Conservation (phyloP, 371 early-diverging fungal species). For the Capillidium heterosporum region DNA sequence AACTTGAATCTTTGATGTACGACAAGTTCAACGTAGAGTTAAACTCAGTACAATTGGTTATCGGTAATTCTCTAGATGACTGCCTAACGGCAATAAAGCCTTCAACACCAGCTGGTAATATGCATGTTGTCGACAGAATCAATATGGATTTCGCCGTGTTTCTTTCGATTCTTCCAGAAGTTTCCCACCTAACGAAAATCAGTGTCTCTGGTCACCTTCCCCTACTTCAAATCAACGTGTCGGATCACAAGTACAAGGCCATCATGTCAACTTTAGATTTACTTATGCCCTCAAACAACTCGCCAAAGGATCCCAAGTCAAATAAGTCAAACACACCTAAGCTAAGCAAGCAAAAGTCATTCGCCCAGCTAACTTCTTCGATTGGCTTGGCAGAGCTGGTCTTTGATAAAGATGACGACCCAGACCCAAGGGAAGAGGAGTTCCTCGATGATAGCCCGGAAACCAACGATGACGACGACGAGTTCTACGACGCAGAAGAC, state of each 20-base stretch:
- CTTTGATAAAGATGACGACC: neutral
- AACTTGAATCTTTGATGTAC: constrained; percentile 67
- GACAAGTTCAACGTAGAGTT: constrained; percentile 74
- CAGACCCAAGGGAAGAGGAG: constrained; percentile 9
- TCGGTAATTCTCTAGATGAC: constrained; percentile 52
- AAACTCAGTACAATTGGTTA: constrained; percentile 61
- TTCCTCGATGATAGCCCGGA: constrained; percentile 8
- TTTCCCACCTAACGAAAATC: constrained; percentile 49
- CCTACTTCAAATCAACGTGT: constrained; percentile 71
- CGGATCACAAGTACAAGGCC: constrained; percentile 82
- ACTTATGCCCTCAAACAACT: constrained; percentile 18
- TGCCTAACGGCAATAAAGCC: constrained; percentile 48
- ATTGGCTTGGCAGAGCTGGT: neutral
- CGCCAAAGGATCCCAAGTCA: constrained; percentile 9
- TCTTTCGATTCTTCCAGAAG: constrained; percentile 68
- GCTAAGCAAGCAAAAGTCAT: neutral
- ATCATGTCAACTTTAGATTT: constrained; percentile 67
- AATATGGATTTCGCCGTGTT: constrained; percentile 67
- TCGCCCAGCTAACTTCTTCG: neutral
- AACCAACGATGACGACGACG: constrained; percentile 10
- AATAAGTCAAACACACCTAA: neutral
- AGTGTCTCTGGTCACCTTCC: constrained; percentile 73
- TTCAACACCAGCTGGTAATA: constrained; percentile 22
- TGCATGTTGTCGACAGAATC: constrained; percentile 76
- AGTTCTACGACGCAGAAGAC: constrained; percentile 13